These are phyloP conservation scores for Voacanga thouarsii DNA, from an alignment of 257 asterid species.

Conservation along the genomic window DNA sequence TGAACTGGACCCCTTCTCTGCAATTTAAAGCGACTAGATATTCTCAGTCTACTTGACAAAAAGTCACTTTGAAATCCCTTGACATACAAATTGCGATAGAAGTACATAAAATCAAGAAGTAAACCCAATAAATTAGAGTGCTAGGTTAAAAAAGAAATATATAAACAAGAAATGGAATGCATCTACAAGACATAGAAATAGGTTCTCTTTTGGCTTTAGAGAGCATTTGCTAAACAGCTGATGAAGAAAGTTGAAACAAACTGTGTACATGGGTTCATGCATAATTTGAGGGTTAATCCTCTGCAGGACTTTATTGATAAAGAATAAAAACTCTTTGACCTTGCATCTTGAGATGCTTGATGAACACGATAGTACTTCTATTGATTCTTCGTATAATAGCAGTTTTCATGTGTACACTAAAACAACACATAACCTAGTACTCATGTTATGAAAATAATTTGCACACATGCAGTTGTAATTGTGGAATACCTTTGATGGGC, in stretches of 20 bases:
- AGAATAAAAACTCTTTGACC: not conserved
- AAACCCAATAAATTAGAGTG: not conserved
- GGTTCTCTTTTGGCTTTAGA: not conserved
- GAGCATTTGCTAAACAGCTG: not conserved
- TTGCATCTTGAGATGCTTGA: not conserved
- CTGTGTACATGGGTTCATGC: not conserved
- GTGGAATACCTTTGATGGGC: conserved; percentile 85
- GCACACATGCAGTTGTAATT: not conserved
- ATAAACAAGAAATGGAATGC: not conserved
- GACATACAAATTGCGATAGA: not conserved
- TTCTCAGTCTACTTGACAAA: conserved; percentile 17
- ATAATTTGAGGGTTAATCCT: not conserved
- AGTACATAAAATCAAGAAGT: not conserved
- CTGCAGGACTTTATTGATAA: not conserved
- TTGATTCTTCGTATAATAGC: not conserved
- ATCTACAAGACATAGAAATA: not conserved
- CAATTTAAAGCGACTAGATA: conserved; percentile 34
- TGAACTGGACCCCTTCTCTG: conserved; percentile 99
- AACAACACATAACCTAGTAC: not conserved
- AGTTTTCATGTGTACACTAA: not conserved
- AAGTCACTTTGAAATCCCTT: not conserved
- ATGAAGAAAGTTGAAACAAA: not conserved
- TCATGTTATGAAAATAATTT: not conserved
- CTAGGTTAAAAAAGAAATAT: not conserved
- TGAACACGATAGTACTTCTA: not conserved